Percentiles rank a stretch among this genome's conserved stretches.
Evolutionary conservation across 441 rosid genomes (phyloP).

Genomic region (Adansonia grandidieri): DNA sequence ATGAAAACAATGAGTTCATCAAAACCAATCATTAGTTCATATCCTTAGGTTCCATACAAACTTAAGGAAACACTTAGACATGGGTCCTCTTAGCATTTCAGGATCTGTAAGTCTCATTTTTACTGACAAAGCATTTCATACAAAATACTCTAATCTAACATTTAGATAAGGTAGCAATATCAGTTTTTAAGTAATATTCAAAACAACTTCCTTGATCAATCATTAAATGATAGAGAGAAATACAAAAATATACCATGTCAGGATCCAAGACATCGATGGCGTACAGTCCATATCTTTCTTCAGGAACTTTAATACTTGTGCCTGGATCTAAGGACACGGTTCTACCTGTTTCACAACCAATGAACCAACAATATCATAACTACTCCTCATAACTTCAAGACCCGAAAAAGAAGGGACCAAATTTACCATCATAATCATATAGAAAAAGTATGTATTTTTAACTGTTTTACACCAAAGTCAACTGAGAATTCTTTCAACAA

Average conservation of each 20-base stretch:
- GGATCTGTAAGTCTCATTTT: not conserved
- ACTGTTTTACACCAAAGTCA: too few relatives aligned
- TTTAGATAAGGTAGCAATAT: too few relatives aligned
- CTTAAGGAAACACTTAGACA: not conserved
- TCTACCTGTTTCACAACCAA: constrained; percentile 57
- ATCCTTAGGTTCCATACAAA: not conserved
- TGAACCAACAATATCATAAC: not conserved
- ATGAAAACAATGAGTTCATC: constrained; percentile 9
- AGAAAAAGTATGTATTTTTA: not conserved
- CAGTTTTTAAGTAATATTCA: too few relatives aligned
- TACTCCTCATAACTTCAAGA: not conserved
- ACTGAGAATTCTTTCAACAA: not conserved
- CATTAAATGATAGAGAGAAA: too few relatives aligned
- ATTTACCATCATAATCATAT: not conserved
- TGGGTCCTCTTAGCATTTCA: not conserved
- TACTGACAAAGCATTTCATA: not conserved
- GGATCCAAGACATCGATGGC: constrained; percentile 96
- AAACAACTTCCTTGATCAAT: too few relatives aligned
- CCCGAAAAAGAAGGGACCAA: not conserved
- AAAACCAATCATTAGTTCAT: constrained; percentile 18
- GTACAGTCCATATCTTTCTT: constrained; percentile 84
- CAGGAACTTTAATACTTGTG: constrained; percentile 71
- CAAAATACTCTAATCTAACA: too few relatives aligned
- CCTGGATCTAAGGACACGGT: constrained; percentile 69
- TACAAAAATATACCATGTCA: constrained; percentile 62